These are phyloP conservation scores for Suillus bovinus DNA, from an alignment of 768 basidiomycete genomes.

Conservation along the genomic window DNA sequence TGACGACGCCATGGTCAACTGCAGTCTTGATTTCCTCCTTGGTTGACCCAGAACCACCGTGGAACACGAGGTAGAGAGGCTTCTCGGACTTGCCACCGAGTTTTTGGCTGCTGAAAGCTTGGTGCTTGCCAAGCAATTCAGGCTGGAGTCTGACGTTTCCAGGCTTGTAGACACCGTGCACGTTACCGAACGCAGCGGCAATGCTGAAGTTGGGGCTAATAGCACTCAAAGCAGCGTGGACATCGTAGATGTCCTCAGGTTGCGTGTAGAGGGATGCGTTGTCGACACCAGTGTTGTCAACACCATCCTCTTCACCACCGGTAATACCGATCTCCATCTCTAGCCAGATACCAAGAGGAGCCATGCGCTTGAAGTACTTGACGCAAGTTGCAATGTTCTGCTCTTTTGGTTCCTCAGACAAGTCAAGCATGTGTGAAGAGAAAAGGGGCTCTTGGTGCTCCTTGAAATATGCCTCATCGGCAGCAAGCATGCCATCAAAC, in stretches of 20 bases:
- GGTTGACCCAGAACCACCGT: constrained; percentile 97
- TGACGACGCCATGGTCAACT: constrained; percentile 90
- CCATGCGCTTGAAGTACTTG: constrained; percentile 96
- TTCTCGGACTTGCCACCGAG: constrained; percentile 60
- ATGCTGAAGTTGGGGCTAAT: constrained; percentile 96
- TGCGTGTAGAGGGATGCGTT: constrained; percentile 96
- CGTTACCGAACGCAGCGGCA: constrained; percentile 98
- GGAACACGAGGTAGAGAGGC: constrained; percentile 99
- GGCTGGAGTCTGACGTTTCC: constrained; percentile 96
- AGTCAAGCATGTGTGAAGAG: constrained; percentile 98
- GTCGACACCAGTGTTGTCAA: constrained; percentile 96
- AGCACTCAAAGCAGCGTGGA: constrained; percentile 78
- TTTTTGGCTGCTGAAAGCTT: constrained; percentile 70
- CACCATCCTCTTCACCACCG: constrained; percentile 99
- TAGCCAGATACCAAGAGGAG: constrained; percentile 89
- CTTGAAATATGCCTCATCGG: constrained; percentile 92
- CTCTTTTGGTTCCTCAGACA: constrained; percentile 90
- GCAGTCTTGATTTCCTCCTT: constrained; percentile 95
- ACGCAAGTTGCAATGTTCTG: constrained; percentile 93
- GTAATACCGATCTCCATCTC: constrained; percentile 99
- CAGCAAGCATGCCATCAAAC: constrained; percentile 99
- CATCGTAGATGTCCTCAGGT: constrained; percentile 93
- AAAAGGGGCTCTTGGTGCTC: constrained; percentile 84
- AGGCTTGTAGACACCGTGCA: constrained; percentile 99
- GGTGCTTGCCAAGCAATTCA: constrained; percentile 90